These are phyloP conservation scores for Lagenaria siceraria DNA, from an alignment of 306 rosid species.

Conservation along the genomic window DNA sequence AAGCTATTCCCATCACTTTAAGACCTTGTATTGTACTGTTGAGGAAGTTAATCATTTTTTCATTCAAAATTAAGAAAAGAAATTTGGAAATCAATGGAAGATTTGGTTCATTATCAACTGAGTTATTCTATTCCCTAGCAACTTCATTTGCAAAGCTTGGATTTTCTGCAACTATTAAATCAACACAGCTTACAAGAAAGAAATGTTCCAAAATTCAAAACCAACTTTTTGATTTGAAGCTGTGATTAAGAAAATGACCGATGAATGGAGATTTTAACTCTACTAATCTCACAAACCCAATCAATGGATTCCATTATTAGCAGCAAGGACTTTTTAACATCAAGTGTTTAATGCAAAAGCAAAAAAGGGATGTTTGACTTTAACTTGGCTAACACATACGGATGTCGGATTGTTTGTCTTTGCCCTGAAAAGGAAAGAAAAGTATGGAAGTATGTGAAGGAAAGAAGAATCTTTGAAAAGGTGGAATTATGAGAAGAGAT, in stretches of 20 bases:
- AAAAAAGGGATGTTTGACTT: slow-evolving; percentile 5
- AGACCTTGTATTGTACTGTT: background rate
- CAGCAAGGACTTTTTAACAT: background rate
- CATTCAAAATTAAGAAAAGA: background rate
- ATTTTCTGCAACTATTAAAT: background rate
- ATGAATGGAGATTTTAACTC: background rate
- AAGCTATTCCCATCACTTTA: slow-evolving; percentile 38
- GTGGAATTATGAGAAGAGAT: background rate
- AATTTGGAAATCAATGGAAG: background rate
- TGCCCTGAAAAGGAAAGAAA: background rate
- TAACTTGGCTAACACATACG: background rate
- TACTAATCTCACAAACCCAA: background rate
- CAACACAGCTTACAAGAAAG: background rate
- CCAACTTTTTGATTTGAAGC: background rate
- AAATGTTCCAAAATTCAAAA: background rate
- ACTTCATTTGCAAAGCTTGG: background rate
- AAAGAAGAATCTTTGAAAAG: slow-evolving; percentile 2
- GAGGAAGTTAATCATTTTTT: background rate
- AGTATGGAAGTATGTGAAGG: background rate
- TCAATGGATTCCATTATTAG: background rate
- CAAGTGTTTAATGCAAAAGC: background rate
- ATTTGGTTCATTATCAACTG: background rate
- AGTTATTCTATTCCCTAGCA: background rate
- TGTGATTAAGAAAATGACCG: background rate
- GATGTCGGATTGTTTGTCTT: background rate